Evolutionary conservation across 2,329 filamentous ascomycete genomes (phyloP).

Genomic region (Pochonia chlamydosporia): DNA sequence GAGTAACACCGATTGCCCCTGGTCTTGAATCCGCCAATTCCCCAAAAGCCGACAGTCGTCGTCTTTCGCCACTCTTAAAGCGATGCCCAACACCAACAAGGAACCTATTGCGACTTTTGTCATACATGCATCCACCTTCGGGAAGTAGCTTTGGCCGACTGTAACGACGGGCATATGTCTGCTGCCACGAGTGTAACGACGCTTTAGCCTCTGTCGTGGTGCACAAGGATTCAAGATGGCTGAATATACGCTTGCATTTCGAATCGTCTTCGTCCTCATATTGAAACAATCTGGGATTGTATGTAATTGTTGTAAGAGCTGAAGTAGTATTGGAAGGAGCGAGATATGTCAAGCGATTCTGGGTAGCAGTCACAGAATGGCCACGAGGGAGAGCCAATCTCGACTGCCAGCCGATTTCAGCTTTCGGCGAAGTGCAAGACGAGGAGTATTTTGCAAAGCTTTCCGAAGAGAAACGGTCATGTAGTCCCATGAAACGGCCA

Average conservation of each 20-base stretch:
- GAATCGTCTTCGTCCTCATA: constrained; percentile 34
- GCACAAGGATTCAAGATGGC: constrained; percentile 40
- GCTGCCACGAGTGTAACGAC: constrained; percentile 44
- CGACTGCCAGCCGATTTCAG: not conserved
- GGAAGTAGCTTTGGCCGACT: constrained; percentile 35
- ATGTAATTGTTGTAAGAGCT: constrained; percentile 19
- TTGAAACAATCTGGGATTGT: constrained; percentile 9
- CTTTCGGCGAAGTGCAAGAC: not conserved
- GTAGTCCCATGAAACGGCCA: constrained; percentile 52
- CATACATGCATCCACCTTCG: constrained; percentile 25
- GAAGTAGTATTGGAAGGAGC: constrained; percentile 27
- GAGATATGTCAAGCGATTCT: constrained; percentile 19
- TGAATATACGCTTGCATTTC: constrained; percentile 38
- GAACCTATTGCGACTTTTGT: constrained; percentile 5
- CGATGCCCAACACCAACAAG: constrained; percentile 3
- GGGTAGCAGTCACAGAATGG: constrained; percentile 1
- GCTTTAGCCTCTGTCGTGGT: constrained; percentile 39
- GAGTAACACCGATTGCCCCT: constrained; percentile 7
- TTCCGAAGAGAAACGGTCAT: constrained; percentile 38
- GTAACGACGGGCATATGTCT: constrained; percentile 37
- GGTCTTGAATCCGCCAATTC: constrained; percentile 7
- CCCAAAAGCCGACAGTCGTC: constrained; percentile 14
- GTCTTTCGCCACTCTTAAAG: constrained; percentile 12
- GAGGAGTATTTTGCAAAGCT: constrained; percentile 14
- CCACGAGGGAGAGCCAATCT: not conserved